Base-by-base conservation (phyloP, 805 yeast genomes). In the Kazachstania bromeliacearum region DNA sequence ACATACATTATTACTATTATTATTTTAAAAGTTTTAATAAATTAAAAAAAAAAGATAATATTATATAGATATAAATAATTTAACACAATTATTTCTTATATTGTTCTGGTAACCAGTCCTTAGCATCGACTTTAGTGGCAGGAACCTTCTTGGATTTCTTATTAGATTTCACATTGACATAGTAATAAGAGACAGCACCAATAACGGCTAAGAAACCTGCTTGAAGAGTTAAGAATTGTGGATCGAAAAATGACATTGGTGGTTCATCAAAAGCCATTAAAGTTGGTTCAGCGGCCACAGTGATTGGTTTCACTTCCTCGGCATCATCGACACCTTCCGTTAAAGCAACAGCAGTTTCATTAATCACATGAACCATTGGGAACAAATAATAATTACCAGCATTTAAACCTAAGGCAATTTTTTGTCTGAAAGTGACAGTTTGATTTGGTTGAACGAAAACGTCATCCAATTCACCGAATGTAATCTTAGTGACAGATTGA, bases 161-260 rank as follows among this genome's bases (percentile, higher is more conserved):
- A 10, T 9, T 19, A 2, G 14, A 13, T 9, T 24, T 37, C 9
- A 25, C 24, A 15, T 37, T 31, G n/a, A 37, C 22, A 16, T 29
- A 39, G 35, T 33, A 26, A 36, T 77, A 80, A 30, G 64, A 76
- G 32, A 70, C 47, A 28, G 63, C 71, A 35, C 64, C 77, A 20
- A 77, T 36, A 14, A 77, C 56, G 16, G 61, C 68, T 3, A 64
- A 46, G 39, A 84, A 60, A 18, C 82, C 46, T 12, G 74, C 35
- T 53, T 77, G 80, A 45, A 81, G 70, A 24, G 81, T 56, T 40
- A 85, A 53, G 51, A 85, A 71, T 59, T 78, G 76, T 10, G 88
- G 92, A 54, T 82, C 74, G 61, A 79, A 77, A 36, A 78, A 44
- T 0, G 94, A 79, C 47, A 87, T 64, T 38, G 78, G 70, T 25